A percentile compares a stretch with the other conserved stretches of the same genome.
Evolutionary conservation across 495 filamentous ascomycete species (phyloP).

Genomic region (Talaromyces ruber): DNA sequence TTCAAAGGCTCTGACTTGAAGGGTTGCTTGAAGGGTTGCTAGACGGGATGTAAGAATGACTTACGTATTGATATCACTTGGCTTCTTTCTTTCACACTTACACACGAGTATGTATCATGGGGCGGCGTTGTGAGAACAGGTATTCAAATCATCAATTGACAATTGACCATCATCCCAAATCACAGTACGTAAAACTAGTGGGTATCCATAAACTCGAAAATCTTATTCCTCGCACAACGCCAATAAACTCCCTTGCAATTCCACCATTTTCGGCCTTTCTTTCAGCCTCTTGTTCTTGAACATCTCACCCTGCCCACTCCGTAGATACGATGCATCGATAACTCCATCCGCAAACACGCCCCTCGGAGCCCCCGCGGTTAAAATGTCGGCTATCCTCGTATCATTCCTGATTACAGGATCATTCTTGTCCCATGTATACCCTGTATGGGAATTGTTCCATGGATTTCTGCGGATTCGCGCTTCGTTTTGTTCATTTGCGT

Average conservation of each 20-base stretch:
- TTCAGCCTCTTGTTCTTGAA: not conserved
- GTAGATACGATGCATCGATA: not conserved
- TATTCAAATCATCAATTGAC: not conserved
- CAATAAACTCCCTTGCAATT: not conserved
- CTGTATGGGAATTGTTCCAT: not conserved
- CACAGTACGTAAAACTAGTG: not conserved
- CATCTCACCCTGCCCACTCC: not conserved
- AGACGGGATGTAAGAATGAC: not conserved
- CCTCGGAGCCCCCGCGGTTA: not conserved
- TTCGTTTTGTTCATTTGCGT: not conserved
- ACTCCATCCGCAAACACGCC: conserved; percentile 1
- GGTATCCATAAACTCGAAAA: not conserved
- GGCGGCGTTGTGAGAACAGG: not conserved
- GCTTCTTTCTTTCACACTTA: not conserved
- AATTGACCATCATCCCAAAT: not conserved
- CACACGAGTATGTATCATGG: not conserved
- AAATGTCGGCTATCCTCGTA: not conserved
- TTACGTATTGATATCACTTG: not conserved
- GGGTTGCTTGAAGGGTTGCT: not conserved
- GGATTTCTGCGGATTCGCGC: not conserved
- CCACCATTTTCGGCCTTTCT: not conserved
- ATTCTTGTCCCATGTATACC: not conserved
- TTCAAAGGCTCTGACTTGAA: not conserved
- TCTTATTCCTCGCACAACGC: not conserved
- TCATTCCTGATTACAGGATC: not conserved